phyloP scores from a whole-genome alignment of 495 filamentous ascomycete species.

The Penicillium canariense region DNA sequence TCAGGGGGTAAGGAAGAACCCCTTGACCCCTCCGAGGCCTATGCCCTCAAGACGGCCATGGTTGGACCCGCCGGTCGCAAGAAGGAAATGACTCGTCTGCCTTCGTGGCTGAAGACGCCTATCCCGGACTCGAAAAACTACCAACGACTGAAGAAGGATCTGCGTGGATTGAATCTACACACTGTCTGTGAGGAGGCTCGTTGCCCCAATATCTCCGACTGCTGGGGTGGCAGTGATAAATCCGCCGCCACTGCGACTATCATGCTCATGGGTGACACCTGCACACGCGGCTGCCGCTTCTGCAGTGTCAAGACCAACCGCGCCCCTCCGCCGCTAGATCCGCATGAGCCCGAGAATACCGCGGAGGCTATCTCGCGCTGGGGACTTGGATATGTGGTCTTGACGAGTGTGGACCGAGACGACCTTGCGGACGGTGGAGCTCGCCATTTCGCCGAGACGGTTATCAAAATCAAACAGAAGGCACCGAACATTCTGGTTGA shows the following conservation, averaged over 20 bases:
- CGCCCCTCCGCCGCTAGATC: constrained; percentile 77
- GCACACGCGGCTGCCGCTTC: constrained; percentile 94
- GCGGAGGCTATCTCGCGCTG: constrained; percentile 89
- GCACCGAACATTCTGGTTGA: constrained; percentile 85
- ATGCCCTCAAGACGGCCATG: constrained; percentile 68
- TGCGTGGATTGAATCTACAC: constrained; percentile 84
- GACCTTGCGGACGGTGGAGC: constrained; percentile 88
- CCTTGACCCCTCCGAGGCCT: constrained; percentile 56
- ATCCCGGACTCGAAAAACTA: constrained; percentile 83
- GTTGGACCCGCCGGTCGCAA: constrained; percentile 75
- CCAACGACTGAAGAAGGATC: constrained; percentile 89
- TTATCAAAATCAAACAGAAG: constrained; percentile 91
- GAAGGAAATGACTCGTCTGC: constrained; percentile 87
- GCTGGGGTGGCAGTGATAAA: constrained; percentile 91
- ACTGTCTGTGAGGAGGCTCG: constrained; percentile 97
- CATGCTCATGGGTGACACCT: constrained; percentile 99
- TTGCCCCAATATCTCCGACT: constrained; percentile 96
- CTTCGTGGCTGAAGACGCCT: constrained; percentile 93
- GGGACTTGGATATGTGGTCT: constrained; percentile 93
- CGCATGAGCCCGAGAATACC: constrained; percentile 95
- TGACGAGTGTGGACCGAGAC: constrained; percentile 91
- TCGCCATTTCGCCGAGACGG: constrained; percentile 89
- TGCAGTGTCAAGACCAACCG: constrained; percentile 91
- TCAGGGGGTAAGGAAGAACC: constrained; percentile 51
- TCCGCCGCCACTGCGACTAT: constrained; percentile 92